Conservation (phyloP, 1,139 yeast genomes). For the Debaryomycetaceae sp. region DNA sequence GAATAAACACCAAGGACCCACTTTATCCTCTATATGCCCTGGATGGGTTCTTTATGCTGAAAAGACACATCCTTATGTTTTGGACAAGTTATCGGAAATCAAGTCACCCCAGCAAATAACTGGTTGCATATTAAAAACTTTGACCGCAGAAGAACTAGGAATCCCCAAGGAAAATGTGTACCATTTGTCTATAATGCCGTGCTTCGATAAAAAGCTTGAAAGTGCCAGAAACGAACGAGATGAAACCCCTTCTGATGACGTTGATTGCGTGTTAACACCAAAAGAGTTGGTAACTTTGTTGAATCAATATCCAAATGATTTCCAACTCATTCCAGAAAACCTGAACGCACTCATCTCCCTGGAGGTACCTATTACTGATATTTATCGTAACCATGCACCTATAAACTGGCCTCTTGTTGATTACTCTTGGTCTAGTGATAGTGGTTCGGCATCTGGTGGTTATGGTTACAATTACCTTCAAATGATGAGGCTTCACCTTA, state of each 20-base stretch:
- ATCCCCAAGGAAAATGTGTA: constrained; percentile 47
- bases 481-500: constrained; percentile 30
- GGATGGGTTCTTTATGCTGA: constrained; percentile 97
- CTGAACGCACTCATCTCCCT: constrained; percentile 9
- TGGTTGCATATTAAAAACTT: constrained; percentile 68
- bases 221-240: constrained; percentile 77
- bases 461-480: constrained; percentile 64
- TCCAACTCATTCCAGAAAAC: constrained; percentile 19
- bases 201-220: constrained; percentile 93
- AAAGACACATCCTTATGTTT: constrained; percentile 84
- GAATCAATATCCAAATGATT: constrained; percentile 38
- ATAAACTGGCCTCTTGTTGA: constrained; percentile 53
- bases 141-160: constrained; percentile 41
- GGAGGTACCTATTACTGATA: constrained; percentile 12
- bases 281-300: constrained; percentile 76
- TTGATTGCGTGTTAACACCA: constrained; percentile 93
- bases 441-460: constrained; percentile 89
- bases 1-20: constrained; percentile 32
- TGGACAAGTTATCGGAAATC: constrained; percentile 59
- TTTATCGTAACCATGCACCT: constrained; percentile 46
- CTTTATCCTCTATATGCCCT: constrained; percentile 75
- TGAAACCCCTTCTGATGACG: constrained; percentile 46
- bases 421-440: constrained; percentile 67
- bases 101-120: constrained; percentile 95
- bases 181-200: constrained; percentile 90